Base-by-base conservation (phyloP, 1,139 yeast species). In the Pichia cactophila region DNA sequence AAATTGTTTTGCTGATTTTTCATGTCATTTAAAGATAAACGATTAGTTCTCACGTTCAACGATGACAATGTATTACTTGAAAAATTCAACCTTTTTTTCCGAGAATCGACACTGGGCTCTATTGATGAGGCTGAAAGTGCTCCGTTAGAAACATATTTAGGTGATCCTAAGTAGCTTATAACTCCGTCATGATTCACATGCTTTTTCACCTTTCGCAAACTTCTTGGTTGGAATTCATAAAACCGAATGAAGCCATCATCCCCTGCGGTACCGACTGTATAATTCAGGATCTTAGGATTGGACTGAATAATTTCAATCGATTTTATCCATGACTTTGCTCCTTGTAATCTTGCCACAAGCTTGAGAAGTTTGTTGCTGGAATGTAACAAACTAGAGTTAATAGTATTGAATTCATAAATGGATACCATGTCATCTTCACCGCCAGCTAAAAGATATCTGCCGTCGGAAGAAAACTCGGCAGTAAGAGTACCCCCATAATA, bases 201-300 rank as follows among this genome's bases (percentile, higher is more conserved):
- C 20, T 56, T 60, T 53, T 75, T 77, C 12, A 74, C 65, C 50
- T 73, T 74, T 1, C 83, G 80, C 42, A 84, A 64, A 12, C 81
- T 76, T 58, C 77, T 72, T 41, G 85, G 83, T 47, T 81, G 79
- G 62, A 86, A 83, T 58, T 86, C 94, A 87, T 90, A 86, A 33
- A 83, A 68, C 36, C 82, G 65, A 9, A 85, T 66, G 50, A 74
- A 73, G 0, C 89, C 88, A 61, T 86, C 95, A 58, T 77, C 82
- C 2, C 90, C 89, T 52, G 81, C 81, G 41, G 85, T 74, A 2
- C 84, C 78, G 37, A 86, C 64, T 50, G 83, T 72, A 62, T 86
- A 86, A 28, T 56, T 46, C 6, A 64, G 46, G 3, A 63, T 43
- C 45, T 62, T 51, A 57, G 57, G 58, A 58, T 56, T 55, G 47